phyloP scores from a whole-genome alignment of 164 flowering plant species.

The Vitis vinifera region ASM3070453v1 NC_081808.1:1375501-1376000 shows the following conservation, averaged over 20 bases:
- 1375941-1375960: not conserved
- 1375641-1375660: not conserved
- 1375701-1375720: not conserved
- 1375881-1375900: too few species aligned
- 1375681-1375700: not conserved
- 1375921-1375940: not conserved
- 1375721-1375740: too few species aligned
- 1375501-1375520: constrained; percentile 16
- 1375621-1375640: not conserved
- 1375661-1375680: too few species aligned
- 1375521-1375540: constrained; percentile 19
- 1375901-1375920: not conserved
- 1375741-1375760: too few species aligned
- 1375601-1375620: too few species aligned
- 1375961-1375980: too few species aligned
- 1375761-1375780: too few species aligned
- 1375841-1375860: not conserved
- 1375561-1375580: not conserved
- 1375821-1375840: not conserved
- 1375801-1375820: not conserved
- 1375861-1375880: not conserved
- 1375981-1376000: too few species aligned
- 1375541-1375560: constrained; percentile 17
- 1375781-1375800: too few species aligned
- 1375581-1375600: not conserved